Evolutionary conservation across 345 rosid genomes (phyloP), one percentile per base, ranked within the genome.

Genomic region (Eucalyptus regnans): DNA sequence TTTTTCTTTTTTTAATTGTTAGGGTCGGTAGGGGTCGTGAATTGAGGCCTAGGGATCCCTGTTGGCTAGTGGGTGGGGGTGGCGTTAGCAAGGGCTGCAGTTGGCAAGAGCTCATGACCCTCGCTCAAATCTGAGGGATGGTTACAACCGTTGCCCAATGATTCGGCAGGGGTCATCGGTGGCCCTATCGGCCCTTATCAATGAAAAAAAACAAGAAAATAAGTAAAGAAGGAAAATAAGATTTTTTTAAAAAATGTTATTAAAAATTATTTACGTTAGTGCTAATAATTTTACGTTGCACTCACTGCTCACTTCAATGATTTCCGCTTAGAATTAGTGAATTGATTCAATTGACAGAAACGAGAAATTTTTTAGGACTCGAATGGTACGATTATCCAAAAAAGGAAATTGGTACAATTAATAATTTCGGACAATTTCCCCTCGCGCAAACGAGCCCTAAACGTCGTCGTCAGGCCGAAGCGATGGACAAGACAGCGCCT

Each of bases 151-250:
- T 52, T 52, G 8, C 2, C 5, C 0, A 52, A 1, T 52, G 10
- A 25, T 52, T 18, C 0, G 23, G 58, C 9, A 7, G 2, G 0
- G 1, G 22, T 52, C 0, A 52, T 1, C 0, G 12, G 12, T 56
- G 62, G 1, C 1, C 6, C 0, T 4, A 0, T 2, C 6, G 27
- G 2, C 1, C 62, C 3, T 56, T 23, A 56, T 56, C 0, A 22
- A 56, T 56, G 37, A 23, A 56, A 56, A 51, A 51, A 56, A 22
- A 22, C 0, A 23, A 56, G 5, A 23, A 56, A 23, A 25, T 0
- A 56, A 56, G 29, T 0, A 56, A 4, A 23, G 6, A 56, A 56
- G 5, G 12, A 56, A 22, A 56, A 5, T 22, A 23, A 56, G 29
- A 23, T 37, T 56, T 56, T 0, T 33, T 33, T 9, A 4, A 9